These are phyloP conservation scores for Yamadazyma scolyti DNA, from an alignment of 805 yeast species.

Conservation along the genomic window DNA sequence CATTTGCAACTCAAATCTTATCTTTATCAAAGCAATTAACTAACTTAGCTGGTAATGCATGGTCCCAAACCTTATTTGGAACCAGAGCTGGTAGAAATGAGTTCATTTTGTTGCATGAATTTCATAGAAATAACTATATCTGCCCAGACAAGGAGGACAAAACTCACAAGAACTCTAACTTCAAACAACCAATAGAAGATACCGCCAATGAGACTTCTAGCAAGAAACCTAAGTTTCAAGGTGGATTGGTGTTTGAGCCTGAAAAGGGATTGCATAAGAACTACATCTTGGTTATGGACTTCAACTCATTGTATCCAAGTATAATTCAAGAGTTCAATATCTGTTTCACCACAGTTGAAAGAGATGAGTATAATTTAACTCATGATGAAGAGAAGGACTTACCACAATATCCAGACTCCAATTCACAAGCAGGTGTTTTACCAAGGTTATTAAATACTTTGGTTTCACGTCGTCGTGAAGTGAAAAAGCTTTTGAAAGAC, in stretches of 20 bases:
- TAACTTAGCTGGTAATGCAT: conserved; percentile 92
- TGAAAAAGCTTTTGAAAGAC: conserved; percentile 77
- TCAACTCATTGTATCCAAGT: conserved; percentile 94
- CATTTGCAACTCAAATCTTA: conserved; percentile 78
- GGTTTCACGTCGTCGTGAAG: conserved; percentile 90
- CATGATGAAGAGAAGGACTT: conserved; percentile 54
- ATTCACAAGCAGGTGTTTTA: conserved; percentile 69
- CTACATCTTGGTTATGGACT: conserved; percentile 91
- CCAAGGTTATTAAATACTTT: conserved; percentile 80
- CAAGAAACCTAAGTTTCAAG: conserved; percentile 75
- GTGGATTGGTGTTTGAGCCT: conserved; percentile 96
- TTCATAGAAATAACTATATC: conserved; percentile 70
- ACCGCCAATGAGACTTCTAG: conserved; percentile 41
- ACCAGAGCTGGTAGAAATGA: conserved; percentile 96
- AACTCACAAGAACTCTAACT: conserved; percentile 31
- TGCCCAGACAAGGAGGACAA: conserved; percentile 79
- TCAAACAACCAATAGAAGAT: conserved; percentile 29
- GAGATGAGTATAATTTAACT: conserved; percentile 44
- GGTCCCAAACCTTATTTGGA: conserved; percentile 93
- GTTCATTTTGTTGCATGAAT: conserved; percentile 87
- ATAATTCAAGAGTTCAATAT: conserved; percentile 96
- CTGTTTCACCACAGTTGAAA: conserved; percentile 91
- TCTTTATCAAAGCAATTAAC: conserved; percentile 90
- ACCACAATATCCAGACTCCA: conserved; percentile 64
- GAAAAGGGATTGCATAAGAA: conserved; percentile 91